Percentiles rank a stretch among this genome's conserved stretches.
Evolutionary conservation across 768 basidiomycete species (phyloP).

Genomic region (Dictyophora rubrovolvata): DNA sequence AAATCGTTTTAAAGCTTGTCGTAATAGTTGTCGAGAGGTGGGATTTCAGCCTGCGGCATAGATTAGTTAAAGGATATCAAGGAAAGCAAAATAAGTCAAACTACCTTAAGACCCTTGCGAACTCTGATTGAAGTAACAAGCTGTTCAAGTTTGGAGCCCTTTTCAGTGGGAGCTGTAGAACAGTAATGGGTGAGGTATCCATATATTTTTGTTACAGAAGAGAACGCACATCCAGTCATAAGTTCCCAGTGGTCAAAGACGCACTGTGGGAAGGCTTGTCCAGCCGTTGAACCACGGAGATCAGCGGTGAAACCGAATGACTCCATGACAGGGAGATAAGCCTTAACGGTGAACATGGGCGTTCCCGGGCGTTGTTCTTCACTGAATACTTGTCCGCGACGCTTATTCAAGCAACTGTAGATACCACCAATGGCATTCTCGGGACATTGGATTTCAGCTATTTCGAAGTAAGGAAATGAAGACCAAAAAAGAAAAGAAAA

Average conservation of each 20-base stretch:
- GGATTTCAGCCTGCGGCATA: slow-evolving; percentile 65
- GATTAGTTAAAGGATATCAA: slow-evolving; percentile 4
- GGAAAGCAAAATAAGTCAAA: slow-evolving; percentile 10
- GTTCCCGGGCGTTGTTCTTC: slow-evolving; percentile 96
- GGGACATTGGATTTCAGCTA: slow-evolving; percentile 97
- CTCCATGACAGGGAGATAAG: slow-evolving; percentile 84
- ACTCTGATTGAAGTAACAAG: slow-evolving; percentile 72
- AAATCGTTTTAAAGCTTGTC: slow-evolving; percentile 63
- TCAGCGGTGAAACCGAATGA: slow-evolving; percentile 98
- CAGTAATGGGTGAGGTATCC: neutral
- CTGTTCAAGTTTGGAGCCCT: slow-evolving; percentile 85
- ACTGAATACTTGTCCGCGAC: slow-evolving; percentile 96
- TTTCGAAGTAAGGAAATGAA: neutral
- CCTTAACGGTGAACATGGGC: slow-evolving; percentile 99
- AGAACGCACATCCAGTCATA: slow-evolving; percentile 64
- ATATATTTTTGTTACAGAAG: slow-evolving; percentile 7
- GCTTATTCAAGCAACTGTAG: slow-evolving; percentile 88
- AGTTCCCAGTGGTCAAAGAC: slow-evolving; percentile 92
- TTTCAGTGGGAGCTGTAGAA: slow-evolving; percentile 63
- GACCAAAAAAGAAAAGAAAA: slow-evolving; percentile 6
- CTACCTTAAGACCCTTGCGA: slow-evolving; percentile 91
- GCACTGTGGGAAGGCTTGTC: slow-evolving; percentile 96
- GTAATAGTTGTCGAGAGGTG: slow-evolving; percentile 81
- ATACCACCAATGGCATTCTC: slow-evolving; percentile 97
- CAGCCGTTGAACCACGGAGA: slow-evolving; percentile 82